Base-by-base conservation (phyloP, 768 basidiomycete species). In the Chalciporus sphaerocephalus region DNA sequence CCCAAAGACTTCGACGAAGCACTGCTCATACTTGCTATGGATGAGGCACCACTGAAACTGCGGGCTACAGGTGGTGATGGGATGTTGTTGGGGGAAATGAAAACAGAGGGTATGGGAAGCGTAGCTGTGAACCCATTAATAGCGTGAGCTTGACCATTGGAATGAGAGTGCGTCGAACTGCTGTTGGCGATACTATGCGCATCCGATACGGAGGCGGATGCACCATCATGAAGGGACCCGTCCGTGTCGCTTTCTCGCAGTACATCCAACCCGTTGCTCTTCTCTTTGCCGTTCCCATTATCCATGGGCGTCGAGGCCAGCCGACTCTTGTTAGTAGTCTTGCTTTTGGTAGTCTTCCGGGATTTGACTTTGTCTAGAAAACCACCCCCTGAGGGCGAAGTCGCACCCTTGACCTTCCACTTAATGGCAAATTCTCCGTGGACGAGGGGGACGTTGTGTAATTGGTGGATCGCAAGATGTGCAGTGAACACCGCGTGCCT, bases 381-480 rank as follows among this genome's bases (percentile, higher is more conserved):
- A 3, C 78, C 74, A 22, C 57, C 53, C 57, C 74, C 69, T 16
- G 67, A 50, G 12, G 65, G 61, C 3, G 73, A 62, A 28, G 66
- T 68, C 24, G 71, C 74, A 51, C 80, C 74, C 69, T 80, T 85
- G 65, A 88, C 78, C 63, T 79, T 83, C 85, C 87, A 88, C 17
- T 74, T 70, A 5, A 83, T 75, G 16, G 72, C 79, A 57, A 88
- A 87, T 57, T 85, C 76, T 51, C 87, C 87, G 33, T 70, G 68
- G 25, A 87, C 78, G 46, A 87, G 77, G 0, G 87, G 87, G 0
- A 90, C 81, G 52, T 79, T 83, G 16, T 76, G 72, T 17, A 90
- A 74, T 53, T 87, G 78, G 65, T 87, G 83, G 30, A 88, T 71
- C 16, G 70, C 68, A 33, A 89, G 57, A 10, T 71, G 69, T 22